phyloP scores from a whole-genome alignment of 331 rosid genomes.

The Rhamnella rubrinervis region DNA sequence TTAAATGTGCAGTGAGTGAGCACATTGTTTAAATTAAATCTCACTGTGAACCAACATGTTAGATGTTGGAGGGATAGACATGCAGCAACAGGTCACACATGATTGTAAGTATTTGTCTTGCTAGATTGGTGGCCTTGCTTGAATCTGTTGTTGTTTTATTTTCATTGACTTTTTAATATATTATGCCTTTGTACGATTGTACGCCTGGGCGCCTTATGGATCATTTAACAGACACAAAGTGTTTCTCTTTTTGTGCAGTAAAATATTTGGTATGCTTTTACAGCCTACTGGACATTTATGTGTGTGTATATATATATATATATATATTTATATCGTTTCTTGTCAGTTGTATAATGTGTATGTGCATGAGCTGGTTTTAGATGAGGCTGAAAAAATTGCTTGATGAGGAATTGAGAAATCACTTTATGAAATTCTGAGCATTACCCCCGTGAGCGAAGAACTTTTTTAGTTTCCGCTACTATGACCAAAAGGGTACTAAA shows the following conservation, averaged over 20 bases:
- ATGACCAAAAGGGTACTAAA: conserved; percentile 84
- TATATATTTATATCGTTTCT: neutral
- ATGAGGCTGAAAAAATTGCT: conserved; percentile 88
- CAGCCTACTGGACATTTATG: neutral
- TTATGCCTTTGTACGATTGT: conserved; percentile 54
- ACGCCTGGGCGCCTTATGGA: conserved; percentile 96
- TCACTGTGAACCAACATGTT: too few relatives aligned
- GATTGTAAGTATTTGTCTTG: conserved; percentile 59
- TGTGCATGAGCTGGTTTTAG: conserved; percentile 67
- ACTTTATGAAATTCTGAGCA: conserved; percentile 65
- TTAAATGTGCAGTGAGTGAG: conserved; percentile 87
- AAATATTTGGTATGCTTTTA: conserved; percentile 62
- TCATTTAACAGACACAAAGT: conserved; percentile 77
- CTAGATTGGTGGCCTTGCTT: neutral
- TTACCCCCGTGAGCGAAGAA: conserved; percentile 66
- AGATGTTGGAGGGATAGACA: conserved; percentile 73
- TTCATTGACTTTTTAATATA: neutral
- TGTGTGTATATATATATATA: neutral
- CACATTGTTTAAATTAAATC: conserved; percentile 4
- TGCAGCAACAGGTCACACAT: conserved; percentile 81
- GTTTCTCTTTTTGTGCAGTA: conserved; percentile 65
- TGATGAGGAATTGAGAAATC: conserved; percentile 79
- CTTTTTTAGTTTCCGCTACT: conserved; percentile 89
- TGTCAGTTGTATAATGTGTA: conserved; percentile 16
- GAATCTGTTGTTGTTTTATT: conserved; percentile 16